Evolutionary conservation across 805 yeast species (phyloP).

Genomic region (Candida oleophila): DNA sequence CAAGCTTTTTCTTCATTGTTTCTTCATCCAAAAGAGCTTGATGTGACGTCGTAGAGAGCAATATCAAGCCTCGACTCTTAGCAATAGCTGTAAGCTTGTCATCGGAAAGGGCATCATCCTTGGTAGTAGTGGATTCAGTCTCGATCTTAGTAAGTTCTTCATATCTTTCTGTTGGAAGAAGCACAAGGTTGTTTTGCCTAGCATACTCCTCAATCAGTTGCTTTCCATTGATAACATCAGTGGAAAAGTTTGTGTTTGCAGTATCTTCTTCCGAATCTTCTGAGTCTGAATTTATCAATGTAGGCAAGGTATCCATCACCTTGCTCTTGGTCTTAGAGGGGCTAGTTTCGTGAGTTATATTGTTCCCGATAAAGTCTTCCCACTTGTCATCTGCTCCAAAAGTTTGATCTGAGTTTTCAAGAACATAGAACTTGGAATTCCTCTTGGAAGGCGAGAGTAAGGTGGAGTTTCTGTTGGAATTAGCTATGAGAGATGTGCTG

Average conservation of each 20-base stretch:
- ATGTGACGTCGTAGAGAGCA: slow-evolving; percentile 27
- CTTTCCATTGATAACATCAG: slow-evolving; percentile 13
- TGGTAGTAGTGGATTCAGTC: neutral
- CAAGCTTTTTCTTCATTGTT: slow-evolving; percentile 32
- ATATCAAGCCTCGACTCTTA: slow-evolving; percentile 25
- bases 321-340: slow-evolving; percentile 21
- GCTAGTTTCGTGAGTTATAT: slow-evolving; percentile 12
- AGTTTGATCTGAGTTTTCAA: slow-evolving; percentile 23
- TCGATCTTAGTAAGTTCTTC: slow-evolving; percentile 21
- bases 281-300: slow-evolving; percentile 19
- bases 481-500: slow-evolving; percentile 11
- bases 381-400: slow-evolving; percentile 22
- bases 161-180: slow-evolving; percentile 31
- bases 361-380: slow-evolving; percentile 40
- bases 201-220: slow-evolving; percentile 34
- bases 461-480: slow-evolving; percentile 22
- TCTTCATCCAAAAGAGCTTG: slow-evolving; percentile 28
- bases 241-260: slow-evolving; percentile 7
- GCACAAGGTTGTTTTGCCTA: slow-evolving; percentile 27
- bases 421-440: slow-evolving; percentile 29
- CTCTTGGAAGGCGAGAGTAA: slow-evolving; percentile 35
- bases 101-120: slow-evolving; percentile 22
- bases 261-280: slow-evolving; percentile 19
- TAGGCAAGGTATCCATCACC: neutral
- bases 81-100: slow-evolving; percentile 22